Evolutionary conservation across 2,329 filamentous ascomycete species (phyloP).

Genomic region (Colletotrichum sublineola): DNA sequence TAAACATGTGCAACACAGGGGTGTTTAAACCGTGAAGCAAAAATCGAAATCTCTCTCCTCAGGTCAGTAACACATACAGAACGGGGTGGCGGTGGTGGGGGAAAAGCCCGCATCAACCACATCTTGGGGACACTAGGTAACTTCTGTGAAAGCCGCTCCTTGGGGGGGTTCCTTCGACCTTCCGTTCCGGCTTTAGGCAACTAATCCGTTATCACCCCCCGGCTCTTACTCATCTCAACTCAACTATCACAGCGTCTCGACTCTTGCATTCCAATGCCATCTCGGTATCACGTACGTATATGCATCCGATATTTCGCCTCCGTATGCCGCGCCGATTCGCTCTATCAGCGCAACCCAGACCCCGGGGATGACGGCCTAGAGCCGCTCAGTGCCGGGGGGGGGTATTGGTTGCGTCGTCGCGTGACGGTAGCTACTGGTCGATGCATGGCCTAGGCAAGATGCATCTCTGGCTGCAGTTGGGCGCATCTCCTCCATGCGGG

Average conservation of each 20-base stretch:
- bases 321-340: background rate
- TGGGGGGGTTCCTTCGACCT: background rate
- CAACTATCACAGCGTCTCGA: background rate
- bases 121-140: background rate
- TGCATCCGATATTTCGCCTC: background rate
- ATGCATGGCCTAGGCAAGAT: slow-evolving; percentile 23
- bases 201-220: background rate
- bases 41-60: background rate
- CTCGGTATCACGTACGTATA: background rate
- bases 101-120: background rate
- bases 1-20: background rate
- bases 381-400: slow-evolving; percentile 1
- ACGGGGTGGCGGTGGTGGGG: background rate
- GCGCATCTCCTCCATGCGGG: slow-evolving; percentile 31
- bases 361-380: slow-evolving; percentile 16
- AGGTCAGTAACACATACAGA: background rate
- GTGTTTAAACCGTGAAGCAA: background rate
- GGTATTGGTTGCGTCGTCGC: slow-evolving; percentile 17
- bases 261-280: background rate
- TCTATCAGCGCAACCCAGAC: background rate
- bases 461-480: slow-evolving; percentile 30
- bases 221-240: background rate
- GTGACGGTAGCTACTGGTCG: slow-evolving; percentile 24
- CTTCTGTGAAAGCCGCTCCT: background rate
- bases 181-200: background rate